Evolutionary conservation across 225 moss, liverwort and hornwort genomes (phyloP), one percentile per base, ranked within the genome.

Genomic region (Pleurozium schreberi): DNA sequence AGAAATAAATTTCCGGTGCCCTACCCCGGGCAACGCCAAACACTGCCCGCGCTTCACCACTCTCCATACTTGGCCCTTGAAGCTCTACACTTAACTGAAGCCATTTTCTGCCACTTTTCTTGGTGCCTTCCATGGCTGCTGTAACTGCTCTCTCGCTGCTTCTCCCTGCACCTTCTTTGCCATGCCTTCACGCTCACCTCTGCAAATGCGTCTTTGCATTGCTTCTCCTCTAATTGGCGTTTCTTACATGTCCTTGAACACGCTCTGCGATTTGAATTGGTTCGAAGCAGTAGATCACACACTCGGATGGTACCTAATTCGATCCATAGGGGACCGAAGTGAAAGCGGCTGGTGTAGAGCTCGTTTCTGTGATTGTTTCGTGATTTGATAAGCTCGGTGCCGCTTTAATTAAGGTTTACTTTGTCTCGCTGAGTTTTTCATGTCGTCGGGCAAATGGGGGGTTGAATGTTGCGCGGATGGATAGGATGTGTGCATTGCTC

Each of bases 71-170:
- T 69, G 38, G 60, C 78, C 52, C 50, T 23, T 25, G 45, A 49
- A 80, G 78, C 73, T 88, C 63, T 60, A 23, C 71, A 50, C 49
- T 57, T 84, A 89, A 84, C 84, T 75, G 85, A 81, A 89, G 82
- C 62, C 70, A 75, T 67, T 43, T 64, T 22, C 75, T 61, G 76
- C 92, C 89, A 64, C 83, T 90, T 88, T 92, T 92, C 92, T 92
- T 92, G 92, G 89, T 58, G 91, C 87, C 85, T 86, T 92, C 87
- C 89, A 73, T 89, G 63, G 89, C 90, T 86, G 85, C 93, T 88
- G 91, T 93, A 93, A 93, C 93, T 93, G 93, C 93, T 91, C 93
- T 86, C 88, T 87, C 84, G 83, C 79, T 50, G 36, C 85, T 64
- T 50, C 70, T 52, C 62, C 74, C 60, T n/a, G 61, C 89, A 82